These are phyloP conservation scores for Rhizopus microsporus DNA, from an alignment of 371 early-diverging fungal genomes.

Conservation along the genomic window DNA sequence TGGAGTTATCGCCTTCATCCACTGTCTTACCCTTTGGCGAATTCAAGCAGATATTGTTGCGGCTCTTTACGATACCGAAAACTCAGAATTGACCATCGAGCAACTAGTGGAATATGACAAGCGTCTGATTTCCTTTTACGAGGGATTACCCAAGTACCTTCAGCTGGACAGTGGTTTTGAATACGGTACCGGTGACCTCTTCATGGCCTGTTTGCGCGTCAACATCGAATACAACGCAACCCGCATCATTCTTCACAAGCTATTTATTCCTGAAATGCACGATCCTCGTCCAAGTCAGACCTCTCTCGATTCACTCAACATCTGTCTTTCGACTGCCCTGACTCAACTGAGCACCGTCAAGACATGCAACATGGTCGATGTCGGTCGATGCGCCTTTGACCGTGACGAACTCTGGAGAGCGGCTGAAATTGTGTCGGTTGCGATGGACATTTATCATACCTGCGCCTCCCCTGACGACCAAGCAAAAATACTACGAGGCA, in stretches of 20 bases:
- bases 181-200: slow-evolving; percentile 43
- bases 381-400: slow-evolving; percentile 47
- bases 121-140: slow-evolving; percentile 30
- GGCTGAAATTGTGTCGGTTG: slow-evolving; percentile 38
- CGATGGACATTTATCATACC: slow-evolving; percentile 39
- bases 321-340: slow-evolving; percentile 37
- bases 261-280: slow-evolving; percentile 44
- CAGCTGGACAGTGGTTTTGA: slow-evolving; percentile 49
- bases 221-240: slow-evolving; percentile 53
- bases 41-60: slow-evolving; percentile 45
- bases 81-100: slow-evolving; percentile 47
- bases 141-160: slow-evolving; percentile 38
- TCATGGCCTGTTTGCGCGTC: slow-evolving; percentile 41
- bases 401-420: slow-evolving; percentile 51
- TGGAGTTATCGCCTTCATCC: slow-evolving; percentile 28
- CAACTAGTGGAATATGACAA: slow-evolving; percentile 38
- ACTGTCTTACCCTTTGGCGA: slow-evolving; percentile 40
- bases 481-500: slow-evolving; percentile 24
- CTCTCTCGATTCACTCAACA: slow-evolving; percentile 44
- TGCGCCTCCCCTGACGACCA: slow-evolving; percentile 29
- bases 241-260: slow-evolving; percentile 47
- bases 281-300: slow-evolving; percentile 36
- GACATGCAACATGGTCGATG: slow-evolving; percentile 25
- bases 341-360: slow-evolving; percentile 35
- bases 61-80: slow-evolving; percentile 38